Evolutionary conservation across 441 rosid species (phyloP).

Genomic region (Hura crepitans): DNA sequence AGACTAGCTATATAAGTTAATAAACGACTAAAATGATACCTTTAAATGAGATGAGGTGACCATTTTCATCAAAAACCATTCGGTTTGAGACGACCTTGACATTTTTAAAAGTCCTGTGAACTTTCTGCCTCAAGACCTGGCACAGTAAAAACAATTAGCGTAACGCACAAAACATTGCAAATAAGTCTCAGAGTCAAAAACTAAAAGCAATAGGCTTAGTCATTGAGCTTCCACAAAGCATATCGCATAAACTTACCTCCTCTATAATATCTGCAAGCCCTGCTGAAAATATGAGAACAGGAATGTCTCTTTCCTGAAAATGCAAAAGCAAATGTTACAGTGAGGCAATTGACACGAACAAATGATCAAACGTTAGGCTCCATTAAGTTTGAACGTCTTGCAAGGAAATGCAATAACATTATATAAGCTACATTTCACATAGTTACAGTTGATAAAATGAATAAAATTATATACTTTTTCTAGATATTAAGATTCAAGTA

Average conservation of each 20-base stretch:
- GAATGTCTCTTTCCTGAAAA: constrained; percentile 63
- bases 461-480: neutral
- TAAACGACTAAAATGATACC: constrained; percentile 35
- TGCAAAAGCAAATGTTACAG: constrained; percentile 8
- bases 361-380: neutral
- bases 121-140: constrained; percentile 83
- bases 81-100: constrained; percentile 72
- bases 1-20: neutral
- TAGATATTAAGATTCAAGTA: neutral
- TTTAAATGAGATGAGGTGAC: constrained; percentile 64
- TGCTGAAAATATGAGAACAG: constrained; percentile 79
- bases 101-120: constrained; percentile 60
- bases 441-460: neutral
- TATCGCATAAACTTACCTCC: constrained; percentile 47
- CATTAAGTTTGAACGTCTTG: neutral
- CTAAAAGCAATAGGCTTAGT: neutral
- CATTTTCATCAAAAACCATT: constrained; percentile 60
- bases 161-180: neutral
- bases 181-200: constrained; percentile 10
- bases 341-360: constrained; percentile 12
- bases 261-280: constrained; percentile 93
- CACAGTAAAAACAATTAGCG: constrained; percentile 9
- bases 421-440: neutral
- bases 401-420: neutral
- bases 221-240: neutral